Evolutionary conservation across 2,329 filamentous ascomycete genomes (phyloP).

Genomic region (Talaromyces sp.): DNA sequence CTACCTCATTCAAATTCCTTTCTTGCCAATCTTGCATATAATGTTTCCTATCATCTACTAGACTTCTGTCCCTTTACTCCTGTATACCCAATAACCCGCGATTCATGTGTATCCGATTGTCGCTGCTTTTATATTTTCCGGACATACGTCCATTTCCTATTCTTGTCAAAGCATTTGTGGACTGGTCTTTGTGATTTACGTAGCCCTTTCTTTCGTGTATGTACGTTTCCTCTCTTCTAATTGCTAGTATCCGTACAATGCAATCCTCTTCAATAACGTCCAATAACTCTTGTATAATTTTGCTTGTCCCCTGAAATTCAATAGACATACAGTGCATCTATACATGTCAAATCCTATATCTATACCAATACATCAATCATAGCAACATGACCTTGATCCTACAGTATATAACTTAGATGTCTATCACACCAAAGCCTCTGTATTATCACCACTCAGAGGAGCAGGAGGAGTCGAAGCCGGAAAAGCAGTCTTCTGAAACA

Average conservation of each 20-base stretch:
- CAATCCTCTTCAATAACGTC: not conserved
- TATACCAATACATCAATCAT: not conserved
- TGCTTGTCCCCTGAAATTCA: not conserved
- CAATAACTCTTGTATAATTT: not conserved
- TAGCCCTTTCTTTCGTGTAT: not conserved
- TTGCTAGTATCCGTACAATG: not conserved
- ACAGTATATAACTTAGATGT: not conserved
- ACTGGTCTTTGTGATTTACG: not conserved
- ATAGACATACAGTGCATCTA: not conserved
- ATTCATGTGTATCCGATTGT: not conserved
- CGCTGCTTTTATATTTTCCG: not conserved
- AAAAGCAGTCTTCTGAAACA: conserved; percentile 38
- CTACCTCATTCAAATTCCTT: not conserved
- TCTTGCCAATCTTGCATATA: not conserved
- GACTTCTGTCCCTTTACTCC: not conserved
- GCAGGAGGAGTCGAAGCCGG: not conserved
- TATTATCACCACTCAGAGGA: not conserved
- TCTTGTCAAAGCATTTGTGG: not conserved
- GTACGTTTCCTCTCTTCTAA: not conserved
- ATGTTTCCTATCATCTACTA: not conserved
- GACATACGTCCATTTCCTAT: not conserved
- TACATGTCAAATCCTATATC: not conserved
- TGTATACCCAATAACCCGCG: conserved; percentile 6
- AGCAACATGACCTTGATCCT: too few relatives aligned
- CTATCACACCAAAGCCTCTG: not conserved